These are phyloP conservation scores for Kuraishia floccosa DNA, from an alignment of 805 yeast genomes.

Conservation along the genomic window DNA sequence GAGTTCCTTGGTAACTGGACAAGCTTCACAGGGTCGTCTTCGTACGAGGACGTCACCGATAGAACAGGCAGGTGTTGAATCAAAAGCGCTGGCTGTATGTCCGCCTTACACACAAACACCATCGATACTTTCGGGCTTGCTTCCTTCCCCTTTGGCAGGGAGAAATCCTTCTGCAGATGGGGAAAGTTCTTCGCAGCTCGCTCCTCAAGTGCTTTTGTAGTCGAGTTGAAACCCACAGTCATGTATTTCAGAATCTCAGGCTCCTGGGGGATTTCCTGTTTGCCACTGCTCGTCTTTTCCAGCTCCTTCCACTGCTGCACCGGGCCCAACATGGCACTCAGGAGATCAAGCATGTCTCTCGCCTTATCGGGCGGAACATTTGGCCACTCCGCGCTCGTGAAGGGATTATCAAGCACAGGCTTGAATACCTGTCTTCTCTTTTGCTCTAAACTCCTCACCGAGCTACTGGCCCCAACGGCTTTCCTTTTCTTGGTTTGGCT, in stretches of 20 bases:
- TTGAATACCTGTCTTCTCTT: slow-evolving; percentile 47
- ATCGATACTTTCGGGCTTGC: slow-evolving; percentile 13
- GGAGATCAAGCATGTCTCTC: slow-evolving; percentile 16
- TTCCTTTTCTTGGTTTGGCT: not conserved
- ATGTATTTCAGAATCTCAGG: slow-evolving; percentile 16
- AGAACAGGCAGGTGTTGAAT: slow-evolving; percentile 49
- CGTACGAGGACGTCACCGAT: slow-evolving; percentile 30
- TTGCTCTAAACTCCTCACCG: slow-evolving; percentile 37
- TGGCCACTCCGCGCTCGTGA: slow-evolving; percentile 34
- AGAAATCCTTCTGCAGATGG: slow-evolving; percentile 7
- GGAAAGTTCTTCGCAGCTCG: slow-evolving; percentile 28
- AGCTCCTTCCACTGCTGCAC: slow-evolving; percentile 13
- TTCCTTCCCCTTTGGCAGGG: too few species aligned
- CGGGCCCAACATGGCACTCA: slow-evolving; percentile 13
- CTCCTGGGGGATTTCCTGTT: slow-evolving; percentile 7
- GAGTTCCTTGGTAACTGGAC: slow-evolving; percentile 47
- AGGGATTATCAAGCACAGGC: slow-evolving; percentile 58
- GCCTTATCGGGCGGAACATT: slow-evolving; percentile 20
- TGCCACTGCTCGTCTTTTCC: slow-evolving; percentile 3
- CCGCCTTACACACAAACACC: slow-evolving; percentile 53
- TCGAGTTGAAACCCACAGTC: slow-evolving; percentile 43
- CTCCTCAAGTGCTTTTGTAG: slow-evolving; percentile 33
- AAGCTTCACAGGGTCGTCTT: slow-evolving; percentile 30
- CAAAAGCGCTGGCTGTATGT: slow-evolving; percentile 36
- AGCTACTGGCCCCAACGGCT: slow-evolving; percentile 6